Evolutionary conservation across 768 basidiomycete genomes (phyloP).

Genomic region (Rhodocollybia butyracea): DNA sequence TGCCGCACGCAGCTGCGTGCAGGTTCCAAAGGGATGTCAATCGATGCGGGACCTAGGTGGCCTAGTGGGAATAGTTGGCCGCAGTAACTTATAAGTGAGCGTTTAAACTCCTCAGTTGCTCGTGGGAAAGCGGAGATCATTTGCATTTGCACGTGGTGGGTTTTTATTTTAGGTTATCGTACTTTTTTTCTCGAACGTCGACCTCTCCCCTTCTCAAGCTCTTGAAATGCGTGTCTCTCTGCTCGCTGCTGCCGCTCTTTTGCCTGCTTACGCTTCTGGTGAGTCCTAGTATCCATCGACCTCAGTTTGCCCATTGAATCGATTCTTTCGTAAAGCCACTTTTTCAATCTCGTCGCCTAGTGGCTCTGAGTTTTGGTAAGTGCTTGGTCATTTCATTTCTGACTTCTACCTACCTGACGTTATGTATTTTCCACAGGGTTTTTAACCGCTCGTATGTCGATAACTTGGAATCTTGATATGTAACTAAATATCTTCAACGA

Average conservation of each 20-base stretch:
- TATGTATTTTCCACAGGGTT: neutral
- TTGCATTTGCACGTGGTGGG: too few species aligned
- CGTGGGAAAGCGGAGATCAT: too few species aligned
- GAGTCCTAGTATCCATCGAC: neutral
- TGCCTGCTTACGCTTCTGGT: constrained; percentile 2
- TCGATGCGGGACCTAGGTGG: too few species aligned
- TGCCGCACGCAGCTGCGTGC: neutral
- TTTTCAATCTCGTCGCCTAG: neutral
- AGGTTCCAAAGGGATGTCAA: neutral
- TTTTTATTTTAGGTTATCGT: too few species aligned
- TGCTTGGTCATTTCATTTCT: neutral
- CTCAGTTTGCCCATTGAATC: neutral
- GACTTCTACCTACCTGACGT: neutral
- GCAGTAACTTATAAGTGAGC: too few species aligned
- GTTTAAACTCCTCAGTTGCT: constrained; percentile 1
- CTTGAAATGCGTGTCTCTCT: constrained; percentile 3
- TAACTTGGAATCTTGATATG: neutral
- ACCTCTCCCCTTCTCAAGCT: neutral
- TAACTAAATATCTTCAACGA: neutral
- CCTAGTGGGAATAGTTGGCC: too few species aligned
- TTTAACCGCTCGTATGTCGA: constrained; percentile 1
- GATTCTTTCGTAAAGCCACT: neutral
- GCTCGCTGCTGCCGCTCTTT: constrained; percentile 7
- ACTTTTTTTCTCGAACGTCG: neutral
- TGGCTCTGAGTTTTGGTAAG: neutral